These are phyloP conservation scores for Cercospora canescens DNA, from an alignment of 2,329 filamentous ascomycete species.

Conservation along the genomic window DNA sequence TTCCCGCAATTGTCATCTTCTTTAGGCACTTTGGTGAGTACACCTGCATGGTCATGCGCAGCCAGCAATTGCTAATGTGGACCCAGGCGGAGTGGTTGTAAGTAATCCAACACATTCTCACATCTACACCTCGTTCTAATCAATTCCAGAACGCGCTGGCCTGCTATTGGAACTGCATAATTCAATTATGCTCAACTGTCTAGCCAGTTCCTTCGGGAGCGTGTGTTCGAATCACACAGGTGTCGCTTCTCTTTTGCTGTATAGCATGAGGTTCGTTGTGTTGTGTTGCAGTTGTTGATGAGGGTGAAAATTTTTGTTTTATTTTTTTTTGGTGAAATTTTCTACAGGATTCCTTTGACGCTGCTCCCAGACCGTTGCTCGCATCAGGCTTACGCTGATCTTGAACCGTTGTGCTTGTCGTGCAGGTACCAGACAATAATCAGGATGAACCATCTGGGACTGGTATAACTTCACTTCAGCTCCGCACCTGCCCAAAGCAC, in stretches of 20 bases:
- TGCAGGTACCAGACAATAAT: background rate
- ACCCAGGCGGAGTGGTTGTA: constrained; percentile 16
- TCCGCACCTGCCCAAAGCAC: background rate
- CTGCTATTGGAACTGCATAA: constrained; percentile 15
- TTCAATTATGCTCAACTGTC: constrained; percentile 4
- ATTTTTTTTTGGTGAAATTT: too few species aligned
- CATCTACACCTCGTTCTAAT: background rate
- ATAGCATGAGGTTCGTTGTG: background rate
- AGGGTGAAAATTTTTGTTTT: background rate
- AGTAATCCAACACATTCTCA: background rate
- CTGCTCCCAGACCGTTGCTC: background rate
- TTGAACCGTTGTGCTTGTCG: too few species aligned
- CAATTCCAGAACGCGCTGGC: constrained; percentile 15
- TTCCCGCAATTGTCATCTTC: background rate
- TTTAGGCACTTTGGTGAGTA: background rate
- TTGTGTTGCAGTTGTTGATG: background rate
- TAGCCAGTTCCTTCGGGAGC: constrained; percentile 17
- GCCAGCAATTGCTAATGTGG: background rate
- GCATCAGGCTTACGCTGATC: background rate
- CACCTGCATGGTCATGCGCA: background rate
- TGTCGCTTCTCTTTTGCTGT: constrained; percentile 6
- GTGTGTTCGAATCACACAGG: constrained; percentile 22
- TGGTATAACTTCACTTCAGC: background rate
- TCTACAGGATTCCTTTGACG: too few species aligned
- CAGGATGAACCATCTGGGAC: background rate